Evolutionary conservation across 139 green algal genomes (phyloP), one percentile per base, ranked within the genome.

Genomic region (Chlorella ohadii): DNA sequence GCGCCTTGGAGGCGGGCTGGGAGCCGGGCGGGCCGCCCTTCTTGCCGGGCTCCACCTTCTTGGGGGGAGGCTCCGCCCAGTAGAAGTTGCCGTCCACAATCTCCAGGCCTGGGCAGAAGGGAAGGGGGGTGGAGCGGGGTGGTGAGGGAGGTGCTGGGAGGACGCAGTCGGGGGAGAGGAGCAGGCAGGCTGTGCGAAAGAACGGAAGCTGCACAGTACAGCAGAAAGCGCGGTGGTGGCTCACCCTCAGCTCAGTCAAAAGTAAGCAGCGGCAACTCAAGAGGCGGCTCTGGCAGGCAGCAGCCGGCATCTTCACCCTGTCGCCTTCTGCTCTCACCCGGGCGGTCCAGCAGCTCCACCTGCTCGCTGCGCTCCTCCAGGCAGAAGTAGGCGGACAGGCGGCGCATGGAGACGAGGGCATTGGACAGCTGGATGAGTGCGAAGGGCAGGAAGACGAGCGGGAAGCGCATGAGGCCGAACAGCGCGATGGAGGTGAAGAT

Each of bases 401-500:
- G 89, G 31, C 87, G 85, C 81, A 93, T 88, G 59, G 86, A 91
- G 51, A 92, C 88, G 25, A 91, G 72, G 23, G 89, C 89, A 85
- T 94, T 94, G 66, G 86, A 83, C 71, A 93, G 38, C 77, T 93
- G 86, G 78, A 93, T 61, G 38, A 91, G 84, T 22, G 88, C 87
- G 80, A 98, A 95, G 57, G 96, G 96, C 61, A 99, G 89, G 83
- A 98, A 96, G 57, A 94, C 89, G 81, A 99, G 90, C 12, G 97
- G 96, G 82, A 98, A 96, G 74, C 97, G 94, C 90, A 99, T 93
- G 80, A 99, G 91, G 47, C 92, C 92, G 84, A 99, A 99, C 31
- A 98, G 91, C 39, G 96, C 84, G 63, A 99, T 94, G 1, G 95
- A 90, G 22, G 95, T 94, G 90, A 98, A 99, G 72, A 96, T 93